These are phyloP conservation scores for Aspergillus niger DNA, from an alignment of 2,329 filamentous ascomycete species.

Conservation along the genomic window DNA sequence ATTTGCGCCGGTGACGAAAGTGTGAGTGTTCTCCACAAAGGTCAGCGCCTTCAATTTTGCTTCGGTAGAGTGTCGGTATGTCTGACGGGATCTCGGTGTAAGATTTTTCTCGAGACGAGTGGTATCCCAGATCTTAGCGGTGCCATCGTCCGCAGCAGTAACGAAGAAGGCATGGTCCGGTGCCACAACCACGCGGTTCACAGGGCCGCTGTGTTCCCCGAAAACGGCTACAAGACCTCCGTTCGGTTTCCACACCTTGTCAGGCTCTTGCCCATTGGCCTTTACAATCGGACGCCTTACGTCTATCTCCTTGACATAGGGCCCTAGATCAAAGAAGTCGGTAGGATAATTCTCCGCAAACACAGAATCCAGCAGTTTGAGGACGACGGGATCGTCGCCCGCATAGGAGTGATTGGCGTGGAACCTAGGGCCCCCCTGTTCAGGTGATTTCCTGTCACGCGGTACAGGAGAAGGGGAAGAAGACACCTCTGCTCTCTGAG, in stretches of 20 bases:
- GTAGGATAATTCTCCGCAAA: conserved; percentile 68
- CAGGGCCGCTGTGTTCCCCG: conserved; percentile 78
- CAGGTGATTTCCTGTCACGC: conserved; percentile 31
- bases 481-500: conserved; percentile 41
- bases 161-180: conserved; percentile 95
- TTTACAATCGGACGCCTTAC: conserved; percentile 55
- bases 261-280: conserved; percentile 53
- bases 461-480: conserved; percentile 42
- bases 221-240: conserved; percentile 86
- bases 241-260: conserved; percentile 77
- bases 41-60: conserved; percentile 77
- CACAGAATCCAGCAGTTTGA: conserved; percentile 76
- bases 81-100: conserved; percentile 81
- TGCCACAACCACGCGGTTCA: conserved; percentile 79
- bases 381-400: conserved; percentile 68
- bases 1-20: conserved; percentile 84
- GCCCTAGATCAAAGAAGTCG: conserved; percentile 70
- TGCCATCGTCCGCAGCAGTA: conserved; percentile 88
- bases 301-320: conserved; percentile 71
- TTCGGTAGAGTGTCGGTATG: conserved; percentile 72
- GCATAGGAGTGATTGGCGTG: conserved; percentile 77
- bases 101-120: conserved; percentile 87
- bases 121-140: conserved; percentile 91
- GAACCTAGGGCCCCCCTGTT: conserved; percentile 47
- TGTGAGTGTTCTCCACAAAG: conserved; percentile 92